Evolutionary conservation across 2,329 filamentous ascomycete species (phyloP).

Genomic region (Lecanicillium sp.): DNA sequence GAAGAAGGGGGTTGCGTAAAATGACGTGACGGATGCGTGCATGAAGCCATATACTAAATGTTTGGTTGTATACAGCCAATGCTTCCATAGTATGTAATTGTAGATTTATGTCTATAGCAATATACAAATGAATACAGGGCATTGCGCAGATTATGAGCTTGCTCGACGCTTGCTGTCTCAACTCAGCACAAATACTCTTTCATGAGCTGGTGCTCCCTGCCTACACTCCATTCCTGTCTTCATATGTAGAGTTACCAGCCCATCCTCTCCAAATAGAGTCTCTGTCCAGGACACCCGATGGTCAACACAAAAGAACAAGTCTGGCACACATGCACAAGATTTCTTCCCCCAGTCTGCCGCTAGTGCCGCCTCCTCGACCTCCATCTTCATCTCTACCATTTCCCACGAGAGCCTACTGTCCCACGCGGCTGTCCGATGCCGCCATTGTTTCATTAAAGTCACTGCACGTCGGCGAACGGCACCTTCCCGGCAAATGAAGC

Average conservation of each 20-base stretch:
- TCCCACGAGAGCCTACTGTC: slow-evolving; percentile 3
- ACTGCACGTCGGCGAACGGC: slow-evolving; percentile 1
- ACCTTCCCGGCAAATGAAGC: slow-evolving; percentile 8
- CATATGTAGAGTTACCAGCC: neutral
- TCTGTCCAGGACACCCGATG: slow-evolving; percentile 4
- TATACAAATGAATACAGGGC: no score
- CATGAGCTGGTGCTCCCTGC: neutral
- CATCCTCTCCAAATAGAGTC: neutral
- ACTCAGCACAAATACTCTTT: neutral
- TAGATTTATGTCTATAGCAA: no score
- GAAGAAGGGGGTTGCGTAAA: no score
- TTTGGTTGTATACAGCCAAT: no score
- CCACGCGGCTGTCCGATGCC: neutral
- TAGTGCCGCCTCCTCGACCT: neutral
- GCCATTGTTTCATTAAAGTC: neutral
- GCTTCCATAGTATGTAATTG: no score
- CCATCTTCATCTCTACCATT: slow-evolving; percentile 7
- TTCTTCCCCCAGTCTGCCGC: neutral
- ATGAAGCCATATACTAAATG: no score
- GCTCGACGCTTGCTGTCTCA: neutral
- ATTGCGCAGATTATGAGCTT: no score
- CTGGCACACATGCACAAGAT: slow-evolving; percentile 5
- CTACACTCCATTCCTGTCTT: slow-evolving; percentile 1
- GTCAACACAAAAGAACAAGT: slow-evolving; percentile 4
- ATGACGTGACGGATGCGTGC: no score